Base-by-base conservation (phyloP, 2,329 filamentous ascomycete genomes). In the Colletotrichum paranaense region DNA sequence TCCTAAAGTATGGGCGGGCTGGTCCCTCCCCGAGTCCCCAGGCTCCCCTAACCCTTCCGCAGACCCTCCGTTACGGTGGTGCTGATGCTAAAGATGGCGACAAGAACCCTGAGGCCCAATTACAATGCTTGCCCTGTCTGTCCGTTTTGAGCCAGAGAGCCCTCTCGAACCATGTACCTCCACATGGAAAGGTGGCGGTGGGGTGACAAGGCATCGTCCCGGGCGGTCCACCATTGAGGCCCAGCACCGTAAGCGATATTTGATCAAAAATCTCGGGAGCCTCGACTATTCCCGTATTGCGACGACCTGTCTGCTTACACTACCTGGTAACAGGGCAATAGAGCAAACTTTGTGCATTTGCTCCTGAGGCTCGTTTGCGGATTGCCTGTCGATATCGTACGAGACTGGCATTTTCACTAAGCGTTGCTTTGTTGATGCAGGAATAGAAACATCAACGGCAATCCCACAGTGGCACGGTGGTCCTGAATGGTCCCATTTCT, bases 231-330 rank as follows among this genome's bases (percentile, higher is more conserved):
- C 62, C 56, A 55, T 38, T 26, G 28, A 42, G 60, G 71, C 71
- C 49, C 66, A 73, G 67, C 60, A 56, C 38, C 42, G 22, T 73
- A 70, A 73, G 70, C 71, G 67, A 73, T 71, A 70, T 73, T 68
- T 8, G 60, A 70, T 60, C 30, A 35, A 49, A 65, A 62, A 62
- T 55, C 46, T 71, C 38, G 32, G 35, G 70, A 56, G 32, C 56
- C 24, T 62, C 60, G 56, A 69, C 66, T 49, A 42, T n/a, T n/a
- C 9, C 4, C 19, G 42, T 49, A n/a, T 38, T 56, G 62, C 46
- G 28, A 70, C 67, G 60, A 69, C 52, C 57, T n/a, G n/a, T 58
- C 57, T 46, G 16, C 69, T 63, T 28, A n/a, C 2, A n/a, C 14
- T 42, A 38, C 35, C 14, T 38, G 35, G 42, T 9, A 30, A 9